Evolutionary conservation across 78 protist genomes (phyloP), one percentile per base, ranked within the genome.

Genomic region (Diacronema lutheri): DNA sequence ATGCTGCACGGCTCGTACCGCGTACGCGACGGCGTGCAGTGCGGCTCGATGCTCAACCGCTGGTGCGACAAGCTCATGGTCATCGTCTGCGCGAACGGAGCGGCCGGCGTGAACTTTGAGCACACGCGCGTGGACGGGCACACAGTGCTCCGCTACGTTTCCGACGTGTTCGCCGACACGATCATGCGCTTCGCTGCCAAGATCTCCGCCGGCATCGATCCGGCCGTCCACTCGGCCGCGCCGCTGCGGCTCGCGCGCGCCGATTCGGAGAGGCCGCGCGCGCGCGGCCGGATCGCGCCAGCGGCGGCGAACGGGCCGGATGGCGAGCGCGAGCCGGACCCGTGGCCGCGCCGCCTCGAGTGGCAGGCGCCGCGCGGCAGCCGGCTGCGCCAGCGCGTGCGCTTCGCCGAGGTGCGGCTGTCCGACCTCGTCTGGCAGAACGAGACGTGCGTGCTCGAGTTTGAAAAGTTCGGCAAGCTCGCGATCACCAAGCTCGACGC

Each of bases 21-120:
- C 50, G 16, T 16, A 16, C 23, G 41, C 29, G 73, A 38, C 44
- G 73, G 80, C n/a, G 60, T 73, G 80, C 80, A 73, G 60, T 29
- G 26, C n/a, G 80, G 80, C 62, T 44, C 58, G 31, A 26, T 46
- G 57, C 13, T 44, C 60, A 73, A 73, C 58, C 80, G 80, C 80
- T 73, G 80, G 80, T 73, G 11, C 80, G 58, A 73, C 60, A 73
- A 73, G 80, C 20, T 29, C 23, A 1, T 12, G 65, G 29, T 60
- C 10, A 64, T n/a, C 19, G 71, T n/a, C 12, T n/a, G 37, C 71
- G 21, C 38, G 58, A 73, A 73, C 60, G 80, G 80, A 1, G 80
- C 60, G 10, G 80, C 80, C 11, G 80, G 62, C 26, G 37, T 73
- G 35, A 73, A 73, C 80, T 73, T 73, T 56, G 80, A 73, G 58